A percentile compares a stretch with the other conserved stretches of the same genome.
Evolutionary conservation across 1,284 basidiomycete species (phyloP).

Genomic region (Anthracocystis walkeri): DNA sequence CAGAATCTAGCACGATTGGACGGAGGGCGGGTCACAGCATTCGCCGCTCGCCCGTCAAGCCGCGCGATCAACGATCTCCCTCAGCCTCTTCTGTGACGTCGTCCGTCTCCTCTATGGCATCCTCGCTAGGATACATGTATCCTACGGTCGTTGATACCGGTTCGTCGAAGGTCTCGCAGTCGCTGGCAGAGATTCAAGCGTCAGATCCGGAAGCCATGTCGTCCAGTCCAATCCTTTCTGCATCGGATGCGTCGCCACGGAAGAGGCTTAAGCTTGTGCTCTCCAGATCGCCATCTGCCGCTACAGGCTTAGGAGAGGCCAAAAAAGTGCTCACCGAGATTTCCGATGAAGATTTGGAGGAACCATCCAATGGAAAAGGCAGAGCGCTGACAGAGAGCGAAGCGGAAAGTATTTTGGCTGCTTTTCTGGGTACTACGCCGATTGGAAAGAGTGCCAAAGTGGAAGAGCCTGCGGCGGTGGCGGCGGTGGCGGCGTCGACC

Average conservation of each 20-base stretch:
- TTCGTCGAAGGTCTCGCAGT: constrained; percentile 34
- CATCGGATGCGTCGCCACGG: constrained; percentile 1
- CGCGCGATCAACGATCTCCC: constrained; percentile 19
- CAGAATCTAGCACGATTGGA: background rate
- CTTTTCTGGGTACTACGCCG: constrained; percentile 36
- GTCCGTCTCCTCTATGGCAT: constrained; percentile 17
- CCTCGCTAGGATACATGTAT: constrained; percentile 42
- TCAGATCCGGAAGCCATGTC: constrained; percentile 23
- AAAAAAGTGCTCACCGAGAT: constrained; percentile 14
- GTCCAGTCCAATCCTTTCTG: constrained; percentile 12
- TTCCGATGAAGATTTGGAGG: constrained; percentile 7
- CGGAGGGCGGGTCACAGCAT: constrained; percentile 16
- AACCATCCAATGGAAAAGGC: constrained; percentile 11
- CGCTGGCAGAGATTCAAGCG: constrained; percentile 33
- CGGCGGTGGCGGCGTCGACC: background rate
- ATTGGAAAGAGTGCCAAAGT: constrained; percentile 12
- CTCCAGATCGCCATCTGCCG: constrained; percentile 9
- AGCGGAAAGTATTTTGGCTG: constrained; percentile 39
- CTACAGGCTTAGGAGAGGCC: background rate
- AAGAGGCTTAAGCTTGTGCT: constrained; percentile 28
- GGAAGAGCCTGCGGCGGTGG: background rate
- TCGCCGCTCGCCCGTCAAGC: constrained; percentile 12
- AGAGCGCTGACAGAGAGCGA: constrained; percentile 38
- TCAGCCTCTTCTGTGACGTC: constrained; percentile 20
- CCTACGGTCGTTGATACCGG: constrained; percentile 35